A percentile compares a stretch with the other conserved stretches of the same genome.
These are phyloP conservation scores for Bipolaris victoriae DNA, from an alignment of 2,329 filamentous ascomycete genomes.

Conservation along the genomic window DNA sequence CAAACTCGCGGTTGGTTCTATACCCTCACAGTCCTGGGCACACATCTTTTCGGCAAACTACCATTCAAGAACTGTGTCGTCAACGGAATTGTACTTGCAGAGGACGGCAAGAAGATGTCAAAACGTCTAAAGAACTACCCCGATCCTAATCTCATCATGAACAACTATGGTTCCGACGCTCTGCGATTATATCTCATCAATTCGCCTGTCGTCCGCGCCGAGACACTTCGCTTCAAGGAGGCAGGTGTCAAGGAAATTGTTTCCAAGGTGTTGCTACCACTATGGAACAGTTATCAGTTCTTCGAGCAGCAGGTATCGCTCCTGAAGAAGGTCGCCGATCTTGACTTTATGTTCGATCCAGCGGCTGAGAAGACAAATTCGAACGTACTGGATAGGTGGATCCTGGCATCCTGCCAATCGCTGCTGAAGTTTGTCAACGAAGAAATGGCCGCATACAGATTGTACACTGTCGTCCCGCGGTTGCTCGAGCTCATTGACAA, in stretches of 20 bases:
- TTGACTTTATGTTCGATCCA: constrained; percentile 81
- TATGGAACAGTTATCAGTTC: constrained; percentile 98
- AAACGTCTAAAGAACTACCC: constrained; percentile 97
- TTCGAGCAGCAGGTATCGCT: constrained; percentile 87
- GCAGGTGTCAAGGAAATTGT: constrained; percentile 93
- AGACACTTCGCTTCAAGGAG: constrained; percentile 91
- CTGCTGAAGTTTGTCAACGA: constrained; percentile 88
- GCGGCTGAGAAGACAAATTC: constrained; percentile 75
- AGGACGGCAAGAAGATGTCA: constrained; percentile 98
- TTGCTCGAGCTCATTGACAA: constrained; percentile 86
- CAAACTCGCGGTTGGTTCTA: constrained; percentile 98
- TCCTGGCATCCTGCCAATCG: constrained; percentile 89
- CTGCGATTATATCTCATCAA: constrained; percentile 96
- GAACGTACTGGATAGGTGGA: constrained; percentile 97
- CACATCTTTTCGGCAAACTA: constrained; percentile 80
- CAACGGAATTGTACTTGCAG: constrained; percentile 90
- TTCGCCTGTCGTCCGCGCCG: constrained; percentile 90
- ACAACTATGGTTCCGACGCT: constrained; percentile 89
- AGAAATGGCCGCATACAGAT: constrained; percentile 78
- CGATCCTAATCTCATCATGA: constrained; percentile 81
- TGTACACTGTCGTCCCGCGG: constrained; percentile 88
- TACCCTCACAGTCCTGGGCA: constrained; percentile 85
- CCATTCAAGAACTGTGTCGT: constrained; percentile 97
- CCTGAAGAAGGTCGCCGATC: constrained; percentile 80
- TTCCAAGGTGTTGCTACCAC: constrained; percentile 83